A percentile compares a stretch with the other conserved stretches of the same genome.
Evolutionary conservation across 2,329 filamentous ascomycete genomes (phyloP).

Genomic region (Exserohilum rostratum): DNA sequence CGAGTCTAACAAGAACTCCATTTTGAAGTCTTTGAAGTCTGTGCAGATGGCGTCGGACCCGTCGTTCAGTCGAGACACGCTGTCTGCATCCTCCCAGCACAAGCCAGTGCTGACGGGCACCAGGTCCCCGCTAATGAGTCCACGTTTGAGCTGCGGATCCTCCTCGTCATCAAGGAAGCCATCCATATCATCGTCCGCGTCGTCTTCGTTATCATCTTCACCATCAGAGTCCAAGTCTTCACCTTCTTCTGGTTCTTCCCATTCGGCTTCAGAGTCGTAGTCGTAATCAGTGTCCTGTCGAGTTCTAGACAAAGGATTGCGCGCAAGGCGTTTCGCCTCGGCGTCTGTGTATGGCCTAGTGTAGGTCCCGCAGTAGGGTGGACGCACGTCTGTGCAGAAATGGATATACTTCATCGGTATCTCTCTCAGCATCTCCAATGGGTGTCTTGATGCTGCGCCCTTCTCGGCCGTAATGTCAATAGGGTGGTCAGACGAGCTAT

Average conservation of each 20-base stretch:
- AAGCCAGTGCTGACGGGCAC: constrained; percentile 80
- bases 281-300: constrained; percentile 75
- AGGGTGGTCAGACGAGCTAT: constrained; percentile 50
- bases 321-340: constrained; percentile 56
- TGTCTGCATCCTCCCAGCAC: constrained; percentile 73
- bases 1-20: constrained; percentile 71
- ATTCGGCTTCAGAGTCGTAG: constrained; percentile 85
- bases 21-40: constrained; percentile 66
- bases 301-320: constrained; percentile 60
- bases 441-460: constrained; percentile 26
- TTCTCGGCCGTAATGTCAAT: constrained; percentile 53
- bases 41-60: constrained; percentile 54
- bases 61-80: constrained; percentile 53
- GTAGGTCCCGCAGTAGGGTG: constrained; percentile 74
- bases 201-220: constrained; percentile 71
- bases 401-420: constrained; percentile 69
- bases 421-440: constrained; percentile 54
- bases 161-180: constrained; percentile 89
- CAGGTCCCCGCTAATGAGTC: constrained; percentile 68
- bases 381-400: constrained; percentile 67
- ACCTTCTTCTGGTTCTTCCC: constrained; percentile 76
- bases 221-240: constrained; percentile 70
- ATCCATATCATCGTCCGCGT: constrained; percentile 85
- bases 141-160: constrained; percentile 60
- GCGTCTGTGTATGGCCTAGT: constrained; percentile 62